phyloP scores from a whole-genome alignment of 306 rosid species.

The Sicyos baderoa region DNA sequence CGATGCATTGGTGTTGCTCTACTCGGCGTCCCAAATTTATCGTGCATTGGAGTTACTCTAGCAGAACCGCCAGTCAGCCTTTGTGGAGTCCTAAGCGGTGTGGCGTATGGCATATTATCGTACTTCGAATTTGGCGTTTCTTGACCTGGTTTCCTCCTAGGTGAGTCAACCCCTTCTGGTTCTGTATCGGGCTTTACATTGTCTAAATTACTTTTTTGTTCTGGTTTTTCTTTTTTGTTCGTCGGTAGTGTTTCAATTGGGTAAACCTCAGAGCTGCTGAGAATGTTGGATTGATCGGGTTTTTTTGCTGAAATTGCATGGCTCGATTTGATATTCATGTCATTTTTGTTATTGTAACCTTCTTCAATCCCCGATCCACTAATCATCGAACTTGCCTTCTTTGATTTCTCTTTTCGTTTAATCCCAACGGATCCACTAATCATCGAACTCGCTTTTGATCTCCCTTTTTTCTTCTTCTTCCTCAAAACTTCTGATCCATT shows the following conservation, averaged over 20 bases:
- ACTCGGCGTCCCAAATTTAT: constrained; percentile 3
- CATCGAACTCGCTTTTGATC: constrained; percentile 31
- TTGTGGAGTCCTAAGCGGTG: constrained; percentile 17
- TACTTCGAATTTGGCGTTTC: constrained; percentile 1
- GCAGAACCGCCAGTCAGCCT: background rate
- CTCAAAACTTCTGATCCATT: constrained; percentile 28
- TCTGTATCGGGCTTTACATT: background rate
- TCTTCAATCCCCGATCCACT: constrained; percentile 27
- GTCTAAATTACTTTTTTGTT: background rate
- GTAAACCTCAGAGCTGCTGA: constrained; percentile 3
- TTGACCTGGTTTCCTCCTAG: too few relatives aligned
- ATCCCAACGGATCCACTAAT: constrained; percentile 30
- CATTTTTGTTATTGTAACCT: background rate
- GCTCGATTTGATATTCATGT: constrained; percentile 13
- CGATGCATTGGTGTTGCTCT: constrained; percentile 24
- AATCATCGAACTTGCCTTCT: constrained; percentile 13
- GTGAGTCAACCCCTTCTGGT: too few relatives aligned
- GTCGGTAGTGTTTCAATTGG: constrained; percentile 6
- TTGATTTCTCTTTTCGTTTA: constrained; percentile 21
- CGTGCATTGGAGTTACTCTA: constrained; percentile 16
- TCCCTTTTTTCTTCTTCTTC: constrained; percentile 18
- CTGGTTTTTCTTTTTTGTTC: constrained; percentile 19
- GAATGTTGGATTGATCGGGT: too few relatives aligned
- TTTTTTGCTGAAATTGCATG: too few relatives aligned
- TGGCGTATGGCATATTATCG: constrained; percentile 5